Conservation (phyloP, 2,329 filamentous ascomycete species). For the Metarhizium rileyi region DNA sequence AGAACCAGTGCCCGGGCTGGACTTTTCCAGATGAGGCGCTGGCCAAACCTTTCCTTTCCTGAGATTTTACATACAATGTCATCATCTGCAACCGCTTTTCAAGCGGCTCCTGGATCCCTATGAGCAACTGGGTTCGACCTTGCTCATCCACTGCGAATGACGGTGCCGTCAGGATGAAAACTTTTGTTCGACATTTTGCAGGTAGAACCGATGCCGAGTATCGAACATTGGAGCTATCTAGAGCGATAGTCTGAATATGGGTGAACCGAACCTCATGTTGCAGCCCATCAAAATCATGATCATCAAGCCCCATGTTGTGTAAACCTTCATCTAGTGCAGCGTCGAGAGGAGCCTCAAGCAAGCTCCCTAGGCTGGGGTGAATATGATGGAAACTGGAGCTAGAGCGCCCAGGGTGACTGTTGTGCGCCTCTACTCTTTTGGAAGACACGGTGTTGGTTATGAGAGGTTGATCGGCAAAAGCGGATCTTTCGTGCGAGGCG, state of each 20-base stretch:
- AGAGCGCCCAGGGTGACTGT: constrained; percentile 29
- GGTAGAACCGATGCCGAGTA: constrained; percentile 47
- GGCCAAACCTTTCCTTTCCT: constrained; percentile 20
- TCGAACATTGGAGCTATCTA: constrained; percentile 50
- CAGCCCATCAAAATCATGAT: constrained; percentile 61
- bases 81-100: constrained; percentile 60
- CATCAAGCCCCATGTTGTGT: constrained; percentile 62
- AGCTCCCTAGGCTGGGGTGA: constrained; percentile 47
- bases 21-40: constrained; percentile 14
- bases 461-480: constrained; percentile 61
- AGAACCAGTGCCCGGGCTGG: constrained; percentile 10
- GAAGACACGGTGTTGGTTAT: constrained; percentile 31
- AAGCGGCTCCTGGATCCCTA: constrained; percentile 61
- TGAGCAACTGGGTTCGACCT: constrained; percentile 44
- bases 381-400: constrained; percentile 34
- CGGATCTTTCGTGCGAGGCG: constrained; percentile 68
- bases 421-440: constrained; percentile 63
- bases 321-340: constrained; percentile 62
- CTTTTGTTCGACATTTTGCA: constrained; percentile 45
- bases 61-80: constrained; percentile 47
- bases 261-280: constrained; percentile 63
- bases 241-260: constrained; percentile 58
- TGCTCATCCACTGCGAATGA: constrained; percentile 43
- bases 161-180: constrained; percentile 58
- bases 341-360: constrained; percentile 60